Evolutionary conservation across 306 rosid genomes (phyloP).

Genomic region (Dalbergia cultrata): DNA sequence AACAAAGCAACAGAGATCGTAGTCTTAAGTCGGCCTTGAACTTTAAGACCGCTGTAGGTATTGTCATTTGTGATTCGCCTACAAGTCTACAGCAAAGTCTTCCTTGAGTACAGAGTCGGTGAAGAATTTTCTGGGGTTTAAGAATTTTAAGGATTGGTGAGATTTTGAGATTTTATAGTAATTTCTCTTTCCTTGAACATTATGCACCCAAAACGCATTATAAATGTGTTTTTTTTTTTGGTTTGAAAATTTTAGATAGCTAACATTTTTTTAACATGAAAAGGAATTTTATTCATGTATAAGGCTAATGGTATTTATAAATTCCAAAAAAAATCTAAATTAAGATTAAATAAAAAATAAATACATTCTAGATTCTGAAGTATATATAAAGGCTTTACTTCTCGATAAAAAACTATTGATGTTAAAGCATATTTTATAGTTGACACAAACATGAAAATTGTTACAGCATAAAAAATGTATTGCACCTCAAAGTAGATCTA

Average conservation of each 20-base stretch:
- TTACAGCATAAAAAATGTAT: too few species aligned
- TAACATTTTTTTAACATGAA: background rate
- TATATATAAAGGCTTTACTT: too few species aligned
- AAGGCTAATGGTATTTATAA: too few species aligned
- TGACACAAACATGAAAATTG: too few species aligned
- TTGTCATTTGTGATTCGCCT: background rate
- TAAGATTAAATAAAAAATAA: too few species aligned
- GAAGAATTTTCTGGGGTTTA: too few species aligned
- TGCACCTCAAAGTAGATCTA: too few species aligned
- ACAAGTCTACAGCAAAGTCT: background rate
- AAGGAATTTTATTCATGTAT: too few species aligned
- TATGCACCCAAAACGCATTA: background rate
- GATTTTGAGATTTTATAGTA: background rate
- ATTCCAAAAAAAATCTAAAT: too few species aligned
- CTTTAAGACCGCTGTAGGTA: background rate
- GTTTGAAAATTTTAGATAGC: background rate
- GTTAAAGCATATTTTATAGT: too few species aligned
- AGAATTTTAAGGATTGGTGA: background rate
- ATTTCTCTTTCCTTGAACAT: background rate
- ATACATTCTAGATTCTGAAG: too few species aligned
- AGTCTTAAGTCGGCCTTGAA: background rate
- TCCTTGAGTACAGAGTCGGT: background rate
- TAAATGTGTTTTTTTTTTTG: background rate
- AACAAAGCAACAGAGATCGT: background rate
- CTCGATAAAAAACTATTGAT: too few species aligned